Evolutionary conservation across 2,329 filamentous ascomycete genomes (phyloP), one percentile per base, ranked within the genome.

Genomic region (Fusarium clavum): DNA sequence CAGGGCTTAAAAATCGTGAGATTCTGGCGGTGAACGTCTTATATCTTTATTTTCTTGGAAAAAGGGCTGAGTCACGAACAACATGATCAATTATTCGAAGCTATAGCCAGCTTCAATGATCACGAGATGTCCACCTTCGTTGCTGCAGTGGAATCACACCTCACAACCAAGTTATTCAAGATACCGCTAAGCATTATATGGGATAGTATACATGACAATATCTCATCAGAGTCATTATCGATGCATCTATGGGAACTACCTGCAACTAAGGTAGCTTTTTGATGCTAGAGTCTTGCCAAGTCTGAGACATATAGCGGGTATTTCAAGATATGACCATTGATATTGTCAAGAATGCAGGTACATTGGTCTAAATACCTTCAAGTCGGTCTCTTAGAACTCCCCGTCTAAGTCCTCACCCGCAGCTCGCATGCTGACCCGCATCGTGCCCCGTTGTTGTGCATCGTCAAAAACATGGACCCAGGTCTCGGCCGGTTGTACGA

Each of bases 1-100:
- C 43, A 65, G 34, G 44, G 52, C 64, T 72, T 25, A 34, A 54
- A 44, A 57, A 57, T 60, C 72, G 63, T 66, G 47, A 73, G 68
- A 64, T 61, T 65, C 67, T 65, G 69, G 73, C 73, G 73, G 73
- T 75, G 73, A 75, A 61, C 47, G 53, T 48, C 52, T 18, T 43
- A 54, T 61, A 49, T 41, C 27, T 32, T 60, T 29, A 46, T 29
- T 47, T 53, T 57, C n/a, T 29, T 55, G 48, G 45, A 59, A 54
- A 51, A 45, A 51, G 49, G 49, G 60, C 45, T 52, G 41, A 63
- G 51, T 59, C 52, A 44, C 22, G 29, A 52, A 20, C 29, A 48
- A 57, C 54, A 53, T 27, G 45, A 61, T 45, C 48, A 51, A 45
- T 27, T 22, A 41, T 32, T 25, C 14, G 16, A 52, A 44, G 46